phyloP scores from a whole-genome alignment of 2,329 filamentous ascomycete genomes.

The Fonsecaea pedrosoi region DNA sequence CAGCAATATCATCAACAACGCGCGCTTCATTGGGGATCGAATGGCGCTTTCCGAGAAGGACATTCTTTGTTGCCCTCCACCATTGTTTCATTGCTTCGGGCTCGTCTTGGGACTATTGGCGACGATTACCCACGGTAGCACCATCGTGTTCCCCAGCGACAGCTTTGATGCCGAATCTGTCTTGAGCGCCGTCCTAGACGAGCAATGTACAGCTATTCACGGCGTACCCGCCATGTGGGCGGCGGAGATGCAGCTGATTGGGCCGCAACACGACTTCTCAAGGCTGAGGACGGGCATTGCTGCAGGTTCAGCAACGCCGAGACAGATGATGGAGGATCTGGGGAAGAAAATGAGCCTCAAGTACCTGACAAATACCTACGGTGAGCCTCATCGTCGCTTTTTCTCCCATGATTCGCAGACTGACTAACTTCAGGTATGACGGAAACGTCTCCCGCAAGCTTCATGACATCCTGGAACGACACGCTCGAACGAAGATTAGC shows the following conservation, averaged over 20 bases:
- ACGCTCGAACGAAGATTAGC: conserved; percentile 69
- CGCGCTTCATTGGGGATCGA: conserved; percentile 73
- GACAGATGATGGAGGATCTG: too few species aligned
- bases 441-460: conserved; percentile 78
- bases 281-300: too few species aligned
- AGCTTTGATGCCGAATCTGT: conserved; percentile 73
- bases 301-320: too few species aligned
- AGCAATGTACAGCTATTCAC: conserved; percentile 75
- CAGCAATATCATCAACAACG: conserved; percentile 61
- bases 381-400: too few species aligned
- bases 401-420: too few species aligned
- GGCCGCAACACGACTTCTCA: neutral
- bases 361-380: too few species aligned
- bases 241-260: conserved; percentile 1
- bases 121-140: conserved; percentile 73
- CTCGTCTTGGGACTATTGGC: conserved; percentile 77
- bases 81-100: conserved; percentile 85
- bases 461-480: conserved; percentile 78
- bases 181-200: conserved; percentile 69
- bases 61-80: conserved; percentile 78
- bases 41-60: conserved; percentile 72
- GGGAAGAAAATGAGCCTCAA: too few species aligned
- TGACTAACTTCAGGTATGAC: conserved; percentile 62
- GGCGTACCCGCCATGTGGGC: conserved; percentile 85
- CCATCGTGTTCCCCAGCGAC: conserved; percentile 76